Evolutionary conservation across 495 filamentous ascomycete genomes (phyloP).

Genomic region (Jackrogersella multiformis): DNA sequence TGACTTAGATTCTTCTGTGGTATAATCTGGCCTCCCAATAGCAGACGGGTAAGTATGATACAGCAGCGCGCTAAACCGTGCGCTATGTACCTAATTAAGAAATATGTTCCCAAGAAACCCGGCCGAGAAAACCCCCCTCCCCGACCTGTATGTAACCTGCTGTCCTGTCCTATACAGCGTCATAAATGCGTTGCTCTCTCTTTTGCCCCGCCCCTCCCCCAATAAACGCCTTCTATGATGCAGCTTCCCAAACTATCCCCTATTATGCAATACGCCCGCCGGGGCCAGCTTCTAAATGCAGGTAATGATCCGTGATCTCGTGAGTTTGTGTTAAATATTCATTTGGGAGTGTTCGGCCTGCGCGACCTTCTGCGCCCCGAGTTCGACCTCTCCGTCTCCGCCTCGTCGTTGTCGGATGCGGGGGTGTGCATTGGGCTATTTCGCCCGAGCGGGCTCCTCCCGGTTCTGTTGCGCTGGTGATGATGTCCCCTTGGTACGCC

Average conservation of each 20-base stretch:
- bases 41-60: neutral
- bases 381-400: conserved; percentile 16
- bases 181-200: conserved; percentile 30
- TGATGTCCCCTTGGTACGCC: conserved; percentile 9
- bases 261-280: conserved; percentile 26
- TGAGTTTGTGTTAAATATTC: neutral
- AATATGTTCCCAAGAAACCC: conserved; percentile 21
- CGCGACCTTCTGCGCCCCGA: conserved; percentile 7
- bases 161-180: conserved; percentile 13
- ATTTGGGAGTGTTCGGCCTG: conserved; percentile 22
- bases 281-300: conserved; percentile 21
- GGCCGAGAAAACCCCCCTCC: too few relatives aligned
- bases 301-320: neutral
- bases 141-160: conserved; percentile 9
- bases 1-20: neutral
- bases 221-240: conserved; percentile 32
- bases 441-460: conserved; percentile 40
- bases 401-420: neutral
- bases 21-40: conserved; percentile 3
- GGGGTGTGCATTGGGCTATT: conserved; percentile 6
- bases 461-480: conserved; percentile 28
- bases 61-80: neutral
- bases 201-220: neutral
- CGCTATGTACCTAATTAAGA: conserved; percentile 16
- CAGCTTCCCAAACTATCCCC: conserved; percentile 14